Percentiles rank a stretch among this genome's conserved stretches.
Conservation (phyloP, 371 early-diverging fungal species). For the Rhizopus sp. region DNA sequence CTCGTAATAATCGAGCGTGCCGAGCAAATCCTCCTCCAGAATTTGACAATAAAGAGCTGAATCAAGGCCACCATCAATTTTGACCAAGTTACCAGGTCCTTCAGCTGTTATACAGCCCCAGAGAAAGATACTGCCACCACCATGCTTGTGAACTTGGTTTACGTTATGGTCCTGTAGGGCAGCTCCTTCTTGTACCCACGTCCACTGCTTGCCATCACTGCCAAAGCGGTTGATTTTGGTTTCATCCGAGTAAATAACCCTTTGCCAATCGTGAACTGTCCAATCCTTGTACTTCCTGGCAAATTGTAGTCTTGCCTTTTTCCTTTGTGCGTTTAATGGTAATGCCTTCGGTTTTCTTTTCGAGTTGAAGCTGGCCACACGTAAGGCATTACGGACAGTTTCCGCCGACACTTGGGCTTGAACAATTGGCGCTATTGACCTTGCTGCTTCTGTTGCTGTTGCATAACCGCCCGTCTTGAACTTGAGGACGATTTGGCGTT, state of each 20-base stretch:
- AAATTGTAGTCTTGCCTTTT: too few species aligned
- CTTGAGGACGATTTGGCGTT: too few species aligned
- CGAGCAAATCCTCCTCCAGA: conserved; percentile 13
- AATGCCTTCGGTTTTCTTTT: too few species aligned
- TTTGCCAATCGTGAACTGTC: conserved; percentile 28
- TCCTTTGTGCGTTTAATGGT: too few species aligned
- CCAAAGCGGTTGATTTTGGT: conserved; percentile 26
- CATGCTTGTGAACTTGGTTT: conserved; percentile 6
- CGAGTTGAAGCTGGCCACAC: too few species aligned
- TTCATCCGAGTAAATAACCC: conserved; percentile 27
- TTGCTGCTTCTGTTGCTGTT: too few species aligned
- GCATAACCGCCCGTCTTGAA: too few species aligned
- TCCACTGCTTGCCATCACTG: conserved; percentile 7
- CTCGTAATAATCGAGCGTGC: conserved; percentile 5
- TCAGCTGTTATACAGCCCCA: conserved; percentile 21
- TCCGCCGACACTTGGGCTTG: too few species aligned
- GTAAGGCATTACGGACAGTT: too few species aligned
- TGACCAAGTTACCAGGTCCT: conserved; percentile 11
- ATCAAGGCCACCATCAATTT: conserved; percentile 25
- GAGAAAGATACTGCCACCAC: conserved; percentile 21
- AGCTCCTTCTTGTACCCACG: conserved; percentile 5
- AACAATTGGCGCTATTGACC: too few species aligned
- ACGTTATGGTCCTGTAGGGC: not conserved
- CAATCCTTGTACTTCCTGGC: conserved; percentile 15
- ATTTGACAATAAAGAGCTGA: conserved; percentile 24